phyloP scores from a whole-genome alignment of 805 yeast genomes.

The Candida palmyrensis region DNA sequence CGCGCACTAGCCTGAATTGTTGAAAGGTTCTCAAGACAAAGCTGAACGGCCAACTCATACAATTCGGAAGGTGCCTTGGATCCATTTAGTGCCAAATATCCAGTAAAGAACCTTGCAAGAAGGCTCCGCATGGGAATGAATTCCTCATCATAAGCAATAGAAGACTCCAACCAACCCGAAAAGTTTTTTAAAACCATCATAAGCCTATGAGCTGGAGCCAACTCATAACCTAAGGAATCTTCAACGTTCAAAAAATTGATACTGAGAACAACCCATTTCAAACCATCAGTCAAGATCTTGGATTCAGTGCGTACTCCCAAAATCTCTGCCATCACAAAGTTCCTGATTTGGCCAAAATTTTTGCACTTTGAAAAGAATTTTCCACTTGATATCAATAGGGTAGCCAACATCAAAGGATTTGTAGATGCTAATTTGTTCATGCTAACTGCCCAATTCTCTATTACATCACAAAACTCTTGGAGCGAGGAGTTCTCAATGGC shows the following conservation, averaged over 20 bases:
- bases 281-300: slow-evolving; percentile 39
- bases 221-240: slow-evolving; percentile 23
- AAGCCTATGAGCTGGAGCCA: slow-evolving; percentile 60
- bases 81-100: slow-evolving; percentile 11
- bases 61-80: slow-evolving; percentile 29
- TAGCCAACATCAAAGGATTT: slow-evolving; percentile 26
- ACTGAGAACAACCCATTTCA: slow-evolving; percentile 44
- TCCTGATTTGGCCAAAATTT: slow-evolving; percentile 49
- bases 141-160: slow-evolving; percentile 50
- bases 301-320: slow-evolving; percentile 44
- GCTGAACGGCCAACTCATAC: slow-evolving; percentile 29
- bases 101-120: slow-evolving; percentile 41
- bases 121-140: slow-evolving; percentile 50
- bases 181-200: slow-evolving; percentile 55
- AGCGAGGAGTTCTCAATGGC: slow-evolving; percentile 20
- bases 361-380: slow-evolving; percentile 30
- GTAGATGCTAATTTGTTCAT: slow-evolving; percentile 23
- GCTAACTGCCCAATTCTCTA: too few relatives aligned
- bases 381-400: slow-evolving; percentile 26
- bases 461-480: slow-evolving; percentile 8
- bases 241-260: slow-evolving; percentile 35
- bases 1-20: slow-evolving; percentile 33
- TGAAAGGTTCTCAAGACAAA: slow-evolving; percentile 43
- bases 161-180: slow-evolving; percentile 56
- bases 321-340: slow-evolving; percentile 58